These are phyloP conservation scores for Chaetomiaceae sp. DNA, from an alignment of 2,329 filamentous ascomycete genomes.

Conservation along the genomic window DNA sequence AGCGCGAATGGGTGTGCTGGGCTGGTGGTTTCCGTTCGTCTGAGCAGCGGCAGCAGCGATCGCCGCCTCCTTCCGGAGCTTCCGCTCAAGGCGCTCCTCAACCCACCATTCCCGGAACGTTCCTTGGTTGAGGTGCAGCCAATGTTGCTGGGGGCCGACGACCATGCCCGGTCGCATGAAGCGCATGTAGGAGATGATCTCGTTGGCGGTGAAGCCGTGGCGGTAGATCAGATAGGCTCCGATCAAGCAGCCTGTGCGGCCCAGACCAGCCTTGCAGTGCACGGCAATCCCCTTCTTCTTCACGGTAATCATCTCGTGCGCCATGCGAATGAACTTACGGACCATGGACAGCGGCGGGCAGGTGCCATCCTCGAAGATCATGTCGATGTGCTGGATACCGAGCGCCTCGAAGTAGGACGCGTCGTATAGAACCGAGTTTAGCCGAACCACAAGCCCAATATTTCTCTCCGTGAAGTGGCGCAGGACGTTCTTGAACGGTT, in stretches of 20 bases:
- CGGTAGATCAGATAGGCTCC: constrained; percentile 97
- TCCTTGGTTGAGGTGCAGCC: constrained; percentile 94
- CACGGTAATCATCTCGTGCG: constrained; percentile 87
- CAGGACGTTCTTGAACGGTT: constrained; percentile 93
- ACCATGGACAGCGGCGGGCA: constrained; percentile 87
- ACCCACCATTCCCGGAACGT: constrained; percentile 99
- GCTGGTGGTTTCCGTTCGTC: constrained; percentile 29
- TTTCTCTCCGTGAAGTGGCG: constrained; percentile 81
- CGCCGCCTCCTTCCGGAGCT: constrained; percentile 54
- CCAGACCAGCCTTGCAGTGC: constrained; percentile 96
- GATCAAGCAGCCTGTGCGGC: constrained; percentile 91
- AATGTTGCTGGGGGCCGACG: constrained; percentile 96
- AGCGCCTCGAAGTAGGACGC: constrained; percentile 95
- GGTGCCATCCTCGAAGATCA: constrained; percentile 99
- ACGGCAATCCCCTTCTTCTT: constrained; percentile 92
- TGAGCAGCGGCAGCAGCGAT: constrained; percentile 35
- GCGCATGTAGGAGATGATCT: constrained; percentile 95
- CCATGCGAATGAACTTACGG: constrained; percentile 87
- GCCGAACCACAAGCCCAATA: constrained; percentile 85
- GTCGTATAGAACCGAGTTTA: constrained; percentile 94
- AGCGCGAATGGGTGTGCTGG: constrained; percentile 56
- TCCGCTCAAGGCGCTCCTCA: constrained; percentile 73
- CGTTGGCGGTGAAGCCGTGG: constrained; percentile 94
- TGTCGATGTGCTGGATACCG: constrained; percentile 92
- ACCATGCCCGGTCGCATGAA: constrained; percentile 99